Conservation (phyloP, 2,329 filamentous ascomycete genomes). For the Calonectria naviculata region DNA sequence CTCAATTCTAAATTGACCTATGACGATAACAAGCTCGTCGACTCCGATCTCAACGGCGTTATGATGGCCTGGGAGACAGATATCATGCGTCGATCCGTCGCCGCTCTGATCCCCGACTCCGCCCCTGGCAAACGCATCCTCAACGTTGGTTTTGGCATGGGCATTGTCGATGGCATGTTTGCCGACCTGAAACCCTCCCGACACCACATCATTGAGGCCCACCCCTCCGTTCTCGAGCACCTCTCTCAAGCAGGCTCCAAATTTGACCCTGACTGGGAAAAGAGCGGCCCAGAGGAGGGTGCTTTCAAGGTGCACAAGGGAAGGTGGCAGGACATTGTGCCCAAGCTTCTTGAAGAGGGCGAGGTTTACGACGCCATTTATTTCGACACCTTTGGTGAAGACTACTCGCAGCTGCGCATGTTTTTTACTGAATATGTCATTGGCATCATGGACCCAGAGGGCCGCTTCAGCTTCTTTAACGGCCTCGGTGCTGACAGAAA, state of each 20-base stretch:
- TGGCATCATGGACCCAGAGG: conserved; percentile 76
- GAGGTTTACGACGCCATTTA: conserved; percentile 89
- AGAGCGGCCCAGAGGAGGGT: conserved; percentile 66
- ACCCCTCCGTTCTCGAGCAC: conserved; percentile 79
- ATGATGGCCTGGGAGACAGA: conserved; percentile 96
- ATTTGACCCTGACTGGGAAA: conserved; percentile 68
- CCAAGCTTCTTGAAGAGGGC: conserved; percentile 73
- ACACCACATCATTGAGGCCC: conserved; percentile 90
- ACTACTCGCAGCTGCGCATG: conserved; percentile 83
- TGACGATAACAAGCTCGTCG: conserved; percentile 74
- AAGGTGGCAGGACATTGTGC: conserved; percentile 84
- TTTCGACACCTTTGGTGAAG: conserved; percentile 97
- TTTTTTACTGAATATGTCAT: conserved; percentile 94
- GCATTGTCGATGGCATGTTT: conserved; percentile 85
- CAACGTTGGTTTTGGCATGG: conserved; percentile 93
- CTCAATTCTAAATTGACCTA: conserved; percentile 75
- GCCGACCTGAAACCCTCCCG: conserved; percentile 72
- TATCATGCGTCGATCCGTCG: conserved; percentile 84
- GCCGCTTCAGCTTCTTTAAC: conserved; percentile 89
- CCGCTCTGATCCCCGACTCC: conserved; percentile 66
- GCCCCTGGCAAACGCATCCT: conserved; percentile 73
- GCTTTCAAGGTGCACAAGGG: conserved; percentile 77
- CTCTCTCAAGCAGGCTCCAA: conserved; percentile 61
- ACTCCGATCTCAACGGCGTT: conserved; percentile 82
- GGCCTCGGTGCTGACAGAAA: conserved; percentile 91